Conservation (phyloP, 2,329 filamentous ascomycete species). For the Pseudogymnoascus sp. region DNA sequence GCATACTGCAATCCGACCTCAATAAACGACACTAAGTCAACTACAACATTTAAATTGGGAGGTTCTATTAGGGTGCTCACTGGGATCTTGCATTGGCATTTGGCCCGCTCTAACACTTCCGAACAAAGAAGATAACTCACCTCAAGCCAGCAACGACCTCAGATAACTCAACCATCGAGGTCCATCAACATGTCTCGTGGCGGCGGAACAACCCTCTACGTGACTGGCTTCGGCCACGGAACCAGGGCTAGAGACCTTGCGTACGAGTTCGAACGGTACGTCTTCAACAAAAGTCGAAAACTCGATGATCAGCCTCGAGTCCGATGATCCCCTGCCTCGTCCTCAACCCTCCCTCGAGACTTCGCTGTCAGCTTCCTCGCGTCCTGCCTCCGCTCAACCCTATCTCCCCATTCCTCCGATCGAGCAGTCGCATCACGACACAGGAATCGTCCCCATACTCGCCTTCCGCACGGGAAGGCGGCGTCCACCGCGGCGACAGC, state of each 20-base stretch:
- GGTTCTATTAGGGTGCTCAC: constrained; percentile 1
- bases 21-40: not conserved
- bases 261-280: constrained; percentile 99
- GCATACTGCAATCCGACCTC: not conserved
- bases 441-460: constrained; percentile 9
- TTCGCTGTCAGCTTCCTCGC: constrained; percentile 40
- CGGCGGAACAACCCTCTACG: constrained; percentile 89
- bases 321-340: constrained; percentile 33
- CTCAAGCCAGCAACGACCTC: constrained; percentile 6
- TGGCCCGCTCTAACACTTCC: constrained; percentile 1
- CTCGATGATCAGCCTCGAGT: constrained; percentile 35
- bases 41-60: not conserved
- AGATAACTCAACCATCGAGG: not conserved
- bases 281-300: constrained; percentile 49
- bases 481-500: constrained; percentile 15
- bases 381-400: constrained; percentile 33
- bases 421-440: constrained; percentile 28
- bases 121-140: not conserved
- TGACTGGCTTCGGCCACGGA: constrained; percentile 98
- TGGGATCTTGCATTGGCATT: constrained; percentile 5
- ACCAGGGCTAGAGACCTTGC: constrained; percentile 97
- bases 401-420: constrained; percentile 34
- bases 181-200: constrained; percentile 69
- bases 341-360: constrained; percentile 32
- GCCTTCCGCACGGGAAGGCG: constrained; percentile 15